Percentiles rank a stretch among this genome's conserved stretches.
Evolutionary conservation across 768 basidiomycete species (phyloP).

Genomic region (Auricularia cornea): DNA sequence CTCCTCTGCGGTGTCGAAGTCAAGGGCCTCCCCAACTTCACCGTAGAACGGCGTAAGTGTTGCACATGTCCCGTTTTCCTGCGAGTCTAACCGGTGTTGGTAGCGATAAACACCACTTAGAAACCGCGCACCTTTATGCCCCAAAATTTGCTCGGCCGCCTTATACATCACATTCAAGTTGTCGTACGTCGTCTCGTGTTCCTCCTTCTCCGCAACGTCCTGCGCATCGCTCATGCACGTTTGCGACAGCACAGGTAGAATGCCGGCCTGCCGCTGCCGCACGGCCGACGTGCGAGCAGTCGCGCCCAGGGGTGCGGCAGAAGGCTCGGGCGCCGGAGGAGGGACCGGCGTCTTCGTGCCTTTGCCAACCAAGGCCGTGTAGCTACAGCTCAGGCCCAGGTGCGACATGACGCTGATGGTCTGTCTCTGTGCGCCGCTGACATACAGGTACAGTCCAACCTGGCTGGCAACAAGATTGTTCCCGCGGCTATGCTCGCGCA

Average conservation of each 20-base stretch:
- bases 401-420: conserved; percentile 21
- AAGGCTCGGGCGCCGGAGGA: background rate
- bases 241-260: conserved; percentile 17
- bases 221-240: conserved; percentile 14
- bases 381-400: conserved; percentile 25
- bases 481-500: conserved; percentile 24
- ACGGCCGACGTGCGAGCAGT: background rate
- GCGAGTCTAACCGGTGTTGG: no score
- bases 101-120: no score
- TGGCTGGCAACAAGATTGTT: conserved; percentile 23
- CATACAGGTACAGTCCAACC: conserved; percentile 25
- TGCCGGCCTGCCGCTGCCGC: no score
- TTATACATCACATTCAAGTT: conserved; percentile 29
- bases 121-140: no score
- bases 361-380: conserved; percentile 16
- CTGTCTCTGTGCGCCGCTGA: conserved; percentile 25
- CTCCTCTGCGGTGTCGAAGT: no score
- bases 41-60: conserved; percentile 24
- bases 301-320: no score
- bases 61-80: conserved; percentile 32
- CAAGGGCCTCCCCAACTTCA: conserved; percentile 20
- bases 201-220: conserved; percentile 15
- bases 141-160: conserved; percentile 26
- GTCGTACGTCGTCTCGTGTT: conserved; percentile 23
- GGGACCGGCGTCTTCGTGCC: background rate